Percentiles rank a stretch among this genome's conserved stretches.
Evolutionary conservation across 208 protist genomes (phyloP).

Genomic region (Wallacemonas sp.): DNA sequence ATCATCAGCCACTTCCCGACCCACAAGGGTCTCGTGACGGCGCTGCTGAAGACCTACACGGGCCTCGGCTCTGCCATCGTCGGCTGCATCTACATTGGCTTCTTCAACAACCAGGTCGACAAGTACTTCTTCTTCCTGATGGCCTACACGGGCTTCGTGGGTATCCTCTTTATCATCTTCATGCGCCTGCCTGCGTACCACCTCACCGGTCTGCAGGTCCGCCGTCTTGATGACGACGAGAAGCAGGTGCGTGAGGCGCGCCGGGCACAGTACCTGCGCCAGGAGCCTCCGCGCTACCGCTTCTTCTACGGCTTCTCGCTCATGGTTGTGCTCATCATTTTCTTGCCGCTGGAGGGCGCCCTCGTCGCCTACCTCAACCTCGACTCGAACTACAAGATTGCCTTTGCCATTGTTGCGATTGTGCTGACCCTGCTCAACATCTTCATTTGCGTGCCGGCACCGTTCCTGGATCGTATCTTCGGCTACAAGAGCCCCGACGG

Average conservation of each 20-base stretch:
- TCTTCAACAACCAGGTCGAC: slow-evolving; percentile 32
- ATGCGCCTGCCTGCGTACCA: slow-evolving; percentile 61
- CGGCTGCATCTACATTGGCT: slow-evolving; percentile 44
- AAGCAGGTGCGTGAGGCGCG: slow-evolving; percentile 28
- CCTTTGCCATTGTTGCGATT: slow-evolving; percentile 44
- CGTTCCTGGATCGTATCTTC: slow-evolving; percentile 25
- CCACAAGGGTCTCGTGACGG: slow-evolving; percentile 44
- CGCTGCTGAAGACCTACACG: slow-evolving; percentile 54
- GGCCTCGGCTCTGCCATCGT: slow-evolving; percentile 58
- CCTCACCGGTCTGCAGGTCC: slow-evolving; percentile 40
- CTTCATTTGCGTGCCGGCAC: slow-evolving; percentile 41
- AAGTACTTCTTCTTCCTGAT: slow-evolving; percentile 62
- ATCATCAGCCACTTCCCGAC: slow-evolving; percentile 52
- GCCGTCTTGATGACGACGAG: slow-evolving; percentile 34
- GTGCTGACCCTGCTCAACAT: slow-evolving; percentile 26
- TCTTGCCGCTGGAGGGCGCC: slow-evolving; percentile 41
- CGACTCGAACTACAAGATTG: slow-evolving; percentile 13
- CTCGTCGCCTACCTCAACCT: slow-evolving; percentile 40
- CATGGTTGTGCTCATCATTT: slow-evolving; percentile 51
- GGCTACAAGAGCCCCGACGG: slow-evolving; percentile 10
- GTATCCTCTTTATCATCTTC: slow-evolving; percentile 33
- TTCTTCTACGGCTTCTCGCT: slow-evolving; percentile 51
- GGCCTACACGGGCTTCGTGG: slow-evolving; percentile 22
- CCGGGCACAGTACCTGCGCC: slow-evolving; percentile 42
- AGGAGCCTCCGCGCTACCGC: slow-evolving; percentile 43